Percentiles rank a stretch among this genome's conserved stretches.
phyloP scores from a whole-genome alignment of 371 early-diverging fungal genomes.

The Mucor piriformis region DNA sequence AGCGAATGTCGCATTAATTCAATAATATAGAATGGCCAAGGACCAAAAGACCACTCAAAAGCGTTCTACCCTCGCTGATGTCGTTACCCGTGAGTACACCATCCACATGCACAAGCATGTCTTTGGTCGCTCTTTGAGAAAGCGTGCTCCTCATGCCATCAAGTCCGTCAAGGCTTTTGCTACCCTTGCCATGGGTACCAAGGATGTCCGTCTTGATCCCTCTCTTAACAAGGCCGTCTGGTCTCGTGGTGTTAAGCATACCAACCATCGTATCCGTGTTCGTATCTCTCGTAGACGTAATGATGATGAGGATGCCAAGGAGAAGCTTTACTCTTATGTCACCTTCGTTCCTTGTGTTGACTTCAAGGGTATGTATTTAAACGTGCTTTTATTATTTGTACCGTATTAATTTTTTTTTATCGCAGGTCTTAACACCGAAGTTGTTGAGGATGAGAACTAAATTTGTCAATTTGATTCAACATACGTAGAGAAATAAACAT shows the following conservation, averaged over 20 bases:
- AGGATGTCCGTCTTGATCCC: slow-evolving; percentile 81
- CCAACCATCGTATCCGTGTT: slow-evolving; percentile 92
- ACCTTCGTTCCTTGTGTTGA: slow-evolving; percentile 80
- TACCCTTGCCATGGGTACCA: slow-evolving; percentile 86
- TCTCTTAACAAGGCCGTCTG: slow-evolving; percentile 84
- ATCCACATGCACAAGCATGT: slow-evolving; percentile 94
- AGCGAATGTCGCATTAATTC: slow-evolving; percentile 5
- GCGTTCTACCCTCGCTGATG: slow-evolving; percentile 68
- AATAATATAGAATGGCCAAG: slow-evolving; percentile 50
- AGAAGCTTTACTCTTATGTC: slow-evolving; percentile 93
- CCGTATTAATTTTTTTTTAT: not conserved
- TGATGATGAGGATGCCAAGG: slow-evolving; percentile 92
- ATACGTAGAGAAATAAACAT: too few species aligned
- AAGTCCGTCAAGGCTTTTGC: slow-evolving; percentile 91
- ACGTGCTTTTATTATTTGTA: not conserved
- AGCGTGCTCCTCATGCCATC: slow-evolving; percentile 93
- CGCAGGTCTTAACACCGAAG: slow-evolving; percentile 14
- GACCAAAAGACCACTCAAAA: slow-evolving; percentile 49
- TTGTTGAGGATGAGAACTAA: slow-evolving; percentile 18
- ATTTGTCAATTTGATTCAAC: not conserved
- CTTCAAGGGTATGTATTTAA: slow-evolving; percentile 75
- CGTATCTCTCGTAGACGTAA: slow-evolving; percentile 91
- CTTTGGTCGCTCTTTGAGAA: slow-evolving; percentile 87
- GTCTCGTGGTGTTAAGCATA: slow-evolving; percentile 88
- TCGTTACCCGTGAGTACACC: slow-evolving; percentile 93